Evolutionary conservation across 2,329 filamentous ascomycete species (phyloP).

Genomic region (Trichophyton rubrum): DNA sequence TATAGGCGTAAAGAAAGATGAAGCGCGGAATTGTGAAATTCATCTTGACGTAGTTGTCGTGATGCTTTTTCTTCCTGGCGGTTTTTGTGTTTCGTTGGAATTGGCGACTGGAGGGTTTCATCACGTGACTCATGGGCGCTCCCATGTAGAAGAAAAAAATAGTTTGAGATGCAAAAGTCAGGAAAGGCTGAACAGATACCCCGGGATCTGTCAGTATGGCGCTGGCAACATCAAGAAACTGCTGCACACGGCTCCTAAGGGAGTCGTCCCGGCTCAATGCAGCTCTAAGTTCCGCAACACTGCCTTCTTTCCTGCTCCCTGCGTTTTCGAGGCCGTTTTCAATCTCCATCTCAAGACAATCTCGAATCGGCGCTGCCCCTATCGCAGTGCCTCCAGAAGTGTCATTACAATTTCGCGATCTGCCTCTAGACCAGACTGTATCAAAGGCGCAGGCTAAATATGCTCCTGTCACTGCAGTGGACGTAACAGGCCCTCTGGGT

Average conservation of each 20-base stretch:
- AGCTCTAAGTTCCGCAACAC: constrained; percentile 11
- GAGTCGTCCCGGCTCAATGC: constrained; percentile 38
- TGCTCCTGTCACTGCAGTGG: constrained; percentile 51
- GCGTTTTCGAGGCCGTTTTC: constrained; percentile 60
- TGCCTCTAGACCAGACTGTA: constrained; percentile 44
- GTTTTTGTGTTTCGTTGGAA: background rate
- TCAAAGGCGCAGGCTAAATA: constrained; percentile 50
- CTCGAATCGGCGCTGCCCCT: constrained; percentile 74
- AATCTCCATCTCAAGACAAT: constrained; percentile 51
- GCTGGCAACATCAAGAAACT: constrained; percentile 43
- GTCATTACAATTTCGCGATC: constrained; percentile 54
- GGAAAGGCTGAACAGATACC: background rate
- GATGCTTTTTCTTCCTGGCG: background rate
- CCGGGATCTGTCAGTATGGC: background rate
- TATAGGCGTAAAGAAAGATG: background rate
- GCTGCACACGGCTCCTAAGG: constrained; percentile 44
- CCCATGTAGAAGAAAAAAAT: background rate
- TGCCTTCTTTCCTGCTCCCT: constrained; percentile 62
- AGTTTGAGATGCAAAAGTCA: background rate
- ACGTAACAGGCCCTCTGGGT: constrained; percentile 73
- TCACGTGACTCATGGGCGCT: background rate
- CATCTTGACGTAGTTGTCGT: background rate
- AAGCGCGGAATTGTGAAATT: background rate
- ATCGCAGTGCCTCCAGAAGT: constrained; percentile 76
- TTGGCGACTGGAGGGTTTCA: background rate